phyloP scores from a whole-genome alignment of 768 basidiomycete genomes.

The Dioszegia hungarica region DNA sequence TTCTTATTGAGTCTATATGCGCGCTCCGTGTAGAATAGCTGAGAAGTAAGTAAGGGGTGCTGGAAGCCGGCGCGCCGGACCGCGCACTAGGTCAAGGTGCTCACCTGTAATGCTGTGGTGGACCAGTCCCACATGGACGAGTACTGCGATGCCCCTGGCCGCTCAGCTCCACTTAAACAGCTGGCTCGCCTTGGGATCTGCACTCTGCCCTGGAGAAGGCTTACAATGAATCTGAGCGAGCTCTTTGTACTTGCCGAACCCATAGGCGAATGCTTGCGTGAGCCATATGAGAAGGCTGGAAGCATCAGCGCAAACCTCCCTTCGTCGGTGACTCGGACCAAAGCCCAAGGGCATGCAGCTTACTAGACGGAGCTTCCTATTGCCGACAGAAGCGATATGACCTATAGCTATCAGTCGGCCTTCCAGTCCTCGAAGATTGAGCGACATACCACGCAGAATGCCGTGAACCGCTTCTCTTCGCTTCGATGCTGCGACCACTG shows the following conservation, averaged over 20 bases:
- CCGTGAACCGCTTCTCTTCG: background rate
- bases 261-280: background rate
- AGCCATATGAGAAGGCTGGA: background rate
- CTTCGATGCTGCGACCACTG: background rate
- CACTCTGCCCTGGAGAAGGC: too few species aligned
- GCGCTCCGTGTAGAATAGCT: constrained; percentile 4
- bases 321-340: too few species aligned
- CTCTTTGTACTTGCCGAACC: background rate
- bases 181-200: too few species aligned
- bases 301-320: background rate
- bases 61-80: background rate
- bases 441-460: background rate
- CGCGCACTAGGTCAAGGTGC: background rate
- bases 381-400: background rate
- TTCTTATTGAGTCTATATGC: constrained; percentile 9
- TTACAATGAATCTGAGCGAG: background rate
- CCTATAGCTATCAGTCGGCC: background rate
- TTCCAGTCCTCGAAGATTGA: background rate
- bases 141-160: background rate
- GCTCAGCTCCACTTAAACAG: too few species aligned
- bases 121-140: background rate
- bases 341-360: too few species aligned
- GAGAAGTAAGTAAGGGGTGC: background rate
- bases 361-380: background rate
- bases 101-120: background rate